phyloP scores from a whole-genome alignment of 2,329 filamentous ascomycete species.

The Botrytis sinoallii region DNA sequence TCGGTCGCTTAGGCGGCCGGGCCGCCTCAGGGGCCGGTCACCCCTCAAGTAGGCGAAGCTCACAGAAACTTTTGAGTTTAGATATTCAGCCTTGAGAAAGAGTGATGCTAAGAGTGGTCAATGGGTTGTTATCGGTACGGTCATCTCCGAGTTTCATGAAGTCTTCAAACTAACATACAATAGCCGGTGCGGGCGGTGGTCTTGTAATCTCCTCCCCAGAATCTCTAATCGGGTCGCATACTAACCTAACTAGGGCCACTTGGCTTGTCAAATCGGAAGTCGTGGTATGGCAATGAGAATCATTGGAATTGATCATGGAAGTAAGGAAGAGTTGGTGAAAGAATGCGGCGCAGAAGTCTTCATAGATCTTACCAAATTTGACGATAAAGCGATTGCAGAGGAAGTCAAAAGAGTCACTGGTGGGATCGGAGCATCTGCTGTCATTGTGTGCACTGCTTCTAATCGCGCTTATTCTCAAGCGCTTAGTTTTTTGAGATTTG shows the following conservation, averaged over 20 bases:
- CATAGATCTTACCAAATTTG: conserved; percentile 55
- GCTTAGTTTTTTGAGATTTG: conserved; percentile 46
- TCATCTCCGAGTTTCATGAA: conserved; percentile 22
- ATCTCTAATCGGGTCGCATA: not conserved
- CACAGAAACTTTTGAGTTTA: conserved; percentile 27
- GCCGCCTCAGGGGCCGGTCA: conserved; percentile 15
- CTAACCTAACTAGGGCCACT: conserved; percentile 46
- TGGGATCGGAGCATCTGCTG: conserved; percentile 57
- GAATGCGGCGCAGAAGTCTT: conserved; percentile 65
- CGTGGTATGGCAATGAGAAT: conserved; percentile 61
- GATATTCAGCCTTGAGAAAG: conserved; percentile 62
- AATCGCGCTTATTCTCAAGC: conserved; percentile 51
- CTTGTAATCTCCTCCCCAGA: conserved; percentile 38
- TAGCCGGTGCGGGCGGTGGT: conserved; percentile 57
- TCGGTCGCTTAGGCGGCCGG: conserved; percentile 16
- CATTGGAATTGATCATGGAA: conserved; percentile 62
- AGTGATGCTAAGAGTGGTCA: conserved; percentile 47
- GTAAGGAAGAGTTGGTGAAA: conserved; percentile 56
- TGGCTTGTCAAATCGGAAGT: conserved; percentile 58
- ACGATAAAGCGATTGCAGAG: conserved; percentile 49
- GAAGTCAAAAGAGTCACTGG: conserved; percentile 56
- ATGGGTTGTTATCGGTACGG: conserved; percentile 37
- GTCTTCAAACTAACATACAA: conserved; percentile 24
- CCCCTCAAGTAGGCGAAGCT: conserved; percentile 31
- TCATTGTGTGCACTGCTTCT: conserved; percentile 53